Base-by-base conservation (phyloP, 208 protist species). In the Leishmania gerbilli region DNA sequence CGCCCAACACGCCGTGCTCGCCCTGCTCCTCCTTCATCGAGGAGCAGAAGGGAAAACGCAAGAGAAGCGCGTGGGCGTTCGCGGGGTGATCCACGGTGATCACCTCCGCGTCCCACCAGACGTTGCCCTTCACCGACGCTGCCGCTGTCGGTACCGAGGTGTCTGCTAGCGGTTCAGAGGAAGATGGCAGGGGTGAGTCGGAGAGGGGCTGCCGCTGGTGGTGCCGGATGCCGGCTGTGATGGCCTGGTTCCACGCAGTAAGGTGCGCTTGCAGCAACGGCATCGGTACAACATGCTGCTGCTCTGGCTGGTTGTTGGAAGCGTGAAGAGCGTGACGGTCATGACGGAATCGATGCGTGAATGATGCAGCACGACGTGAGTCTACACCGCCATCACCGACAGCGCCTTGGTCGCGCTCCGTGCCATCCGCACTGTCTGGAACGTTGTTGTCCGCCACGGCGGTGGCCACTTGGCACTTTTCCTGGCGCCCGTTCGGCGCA, bases 51-150 rank as follows among this genome's bases (percentile, higher is more conserved):
- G 92, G 92, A 88, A 95, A 96, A n/a, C 94, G 90, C 8, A 97
- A 82, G 15, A 97, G 90, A 34, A 96, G 85, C 17, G 91, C 94
- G 80, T 97, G 94, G 0, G 94, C 94, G 76, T 96, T 93, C 65
- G 94, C 94, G 19, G 94, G 94, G 86, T 97, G 94, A 76, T 96
- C 87, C 11, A 96, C 94, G 47, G 88, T 91, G 79, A 96, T 89
- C 17, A 95, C 91, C 71, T 94, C 90, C 51, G 90, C 89, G 53
- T 80, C 90, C 90, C 91, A 97, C 47, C 92, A 58, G 47, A 71
- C 31, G 8, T 79, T 15, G 6, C 9, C 21, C 47, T 40, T 56
- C 72, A 27, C 34, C 51, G 24, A 13, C 13, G n/a, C 74, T 21
- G 60, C 37, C 51, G 71, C 49, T 51, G 49, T 49, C 37, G 40